A percentile compares a stretch with the other conserved stretches of the same genome.
These are phyloP conservation scores for Chalciporus pseudorubinellus DNA, from an alignment of 768 basidiomycete genomes.

Conservation along the genomic window DNA sequence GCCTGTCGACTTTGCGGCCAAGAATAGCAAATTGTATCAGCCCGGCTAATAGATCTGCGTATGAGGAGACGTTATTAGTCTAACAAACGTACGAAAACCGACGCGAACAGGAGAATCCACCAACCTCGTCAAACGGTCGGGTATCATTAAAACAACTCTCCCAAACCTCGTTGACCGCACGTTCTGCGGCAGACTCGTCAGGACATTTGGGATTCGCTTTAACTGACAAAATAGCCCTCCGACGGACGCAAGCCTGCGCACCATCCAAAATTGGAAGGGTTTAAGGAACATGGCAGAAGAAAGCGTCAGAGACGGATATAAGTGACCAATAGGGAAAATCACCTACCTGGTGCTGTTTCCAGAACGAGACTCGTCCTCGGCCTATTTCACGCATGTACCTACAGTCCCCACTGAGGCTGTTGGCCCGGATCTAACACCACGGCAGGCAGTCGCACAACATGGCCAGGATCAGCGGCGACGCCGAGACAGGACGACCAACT, in stretches of 20 bases:
- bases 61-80: slow-evolving; percentile 10
- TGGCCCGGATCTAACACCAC: slow-evolving; percentile 80
- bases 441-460: neutral
- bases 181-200: slow-evolving; percentile 72
- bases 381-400: slow-evolving; percentile 77
- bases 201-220: slow-evolving; percentile 77
- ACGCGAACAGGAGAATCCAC: neutral
- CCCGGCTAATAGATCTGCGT: slow-evolving; percentile 30
- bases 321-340: slow-evolving; percentile 1
- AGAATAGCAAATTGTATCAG: slow-evolving; percentile 1
- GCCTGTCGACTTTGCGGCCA: neutral
- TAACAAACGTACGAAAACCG: neutral
- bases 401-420: slow-evolving; percentile 92
- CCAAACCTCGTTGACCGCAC: slow-evolving; percentile 95
- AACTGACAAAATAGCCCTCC: slow-evolving; percentile 83
- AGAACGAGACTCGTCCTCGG: slow-evolving; percentile 74
- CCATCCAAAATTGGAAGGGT: slow-evolving; percentile 6
- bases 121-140: slow-evolving; percentile 94
- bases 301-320: slow-evolving; percentile 10
- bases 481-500: slow-evolving; percentile 22
- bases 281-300: slow-evolving; percentile 4
- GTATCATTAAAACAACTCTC: slow-evolving; percentile 96
- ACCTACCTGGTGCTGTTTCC: slow-evolving; percentile 90
- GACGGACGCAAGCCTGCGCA: slow-evolving; percentile 80
- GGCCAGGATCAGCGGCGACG: neutral